A percentile compares a stretch with the other conserved stretches of the same genome.
phyloP scores from a whole-genome alignment of 176 grass and related monocot genomes.

The Carex kokanica region DNA sequence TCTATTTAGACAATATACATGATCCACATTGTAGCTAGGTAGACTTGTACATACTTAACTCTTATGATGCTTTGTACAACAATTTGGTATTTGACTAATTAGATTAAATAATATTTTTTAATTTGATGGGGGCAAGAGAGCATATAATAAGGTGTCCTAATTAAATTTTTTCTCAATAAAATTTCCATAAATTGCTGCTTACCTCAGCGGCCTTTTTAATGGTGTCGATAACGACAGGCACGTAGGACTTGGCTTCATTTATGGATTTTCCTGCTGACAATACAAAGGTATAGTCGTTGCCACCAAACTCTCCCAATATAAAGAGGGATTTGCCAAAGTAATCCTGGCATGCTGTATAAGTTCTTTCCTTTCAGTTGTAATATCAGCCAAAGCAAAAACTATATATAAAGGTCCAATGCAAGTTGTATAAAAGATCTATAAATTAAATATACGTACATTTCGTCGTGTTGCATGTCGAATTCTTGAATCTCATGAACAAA shows the following conservation, averaged over 20 bases:
- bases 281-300: conserved; percentile 31
- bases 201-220: conserved; percentile 35
- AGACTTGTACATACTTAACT: not conserved
- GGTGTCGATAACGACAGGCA: conserved; percentile 31
- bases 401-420: not conserved
- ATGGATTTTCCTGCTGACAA: conserved; percentile 22
- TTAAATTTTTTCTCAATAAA: too few species aligned
- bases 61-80: too few species aligned
- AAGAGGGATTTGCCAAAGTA: conserved; percentile 37
- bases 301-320: conserved; percentile 36
- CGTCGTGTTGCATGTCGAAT: conserved; percentile 21
- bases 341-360: conserved; percentile 26
- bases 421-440: not conserved
- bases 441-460: not conserved
- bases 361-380: not conserved
- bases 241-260: not conserved
- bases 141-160: not conserved
- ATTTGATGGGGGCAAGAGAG: not conserved
- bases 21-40: not conserved
- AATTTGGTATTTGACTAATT: too few species aligned
- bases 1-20: not conserved
- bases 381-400: not conserved
- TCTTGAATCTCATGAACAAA: conserved; percentile 35
- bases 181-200: not conserved
- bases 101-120: not conserved